Conservation (phyloP, 768 basidiomycete genomes). For the Psilocybe subaeruginosa region DNA sequence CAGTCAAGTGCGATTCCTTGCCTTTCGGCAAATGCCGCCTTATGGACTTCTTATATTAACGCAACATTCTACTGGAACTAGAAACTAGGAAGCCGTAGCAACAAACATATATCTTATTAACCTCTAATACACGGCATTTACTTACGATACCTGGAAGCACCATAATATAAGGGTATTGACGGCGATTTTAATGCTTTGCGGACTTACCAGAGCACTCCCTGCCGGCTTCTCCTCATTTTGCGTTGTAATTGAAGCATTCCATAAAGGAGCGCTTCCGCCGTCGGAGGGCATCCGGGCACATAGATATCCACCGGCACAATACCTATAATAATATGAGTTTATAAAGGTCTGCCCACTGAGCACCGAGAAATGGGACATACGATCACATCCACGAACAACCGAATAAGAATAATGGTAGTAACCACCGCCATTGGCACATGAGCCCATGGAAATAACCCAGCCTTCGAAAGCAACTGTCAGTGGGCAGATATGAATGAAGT, state of each 20-base stretch:
- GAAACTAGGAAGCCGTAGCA: background rate
- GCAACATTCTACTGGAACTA: background rate
- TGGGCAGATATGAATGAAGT: slow-evolving; percentile 1
- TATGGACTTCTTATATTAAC: slow-evolving; percentile 3
- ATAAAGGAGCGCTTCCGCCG: slow-evolving; percentile 96
- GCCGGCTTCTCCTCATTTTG: slow-evolving; percentile 91
- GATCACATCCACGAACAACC: slow-evolving; percentile 97
- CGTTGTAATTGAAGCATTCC: slow-evolving; percentile 97
- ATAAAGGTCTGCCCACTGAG: background rate
- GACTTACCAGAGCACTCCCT: slow-evolving; percentile 83
- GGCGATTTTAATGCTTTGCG: background rate
- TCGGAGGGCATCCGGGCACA: slow-evolving; percentile 93
- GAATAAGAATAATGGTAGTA: slow-evolving; percentile 99
- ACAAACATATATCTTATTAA: background rate
- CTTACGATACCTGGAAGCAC: slow-evolving; percentile 55
- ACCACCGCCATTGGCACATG: slow-evolving; percentile 97
- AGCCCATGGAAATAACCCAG: slow-evolving; percentile 99
- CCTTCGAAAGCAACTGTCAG: slow-evolving; percentile 41
- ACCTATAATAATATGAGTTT: slow-evolving; percentile 43
- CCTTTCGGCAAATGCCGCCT: slow-evolving; percentile 22
- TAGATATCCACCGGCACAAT: slow-evolving; percentile 99
- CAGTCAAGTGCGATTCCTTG: background rate
- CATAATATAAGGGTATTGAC: slow-evolving; percentile 3
- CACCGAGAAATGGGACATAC: slow-evolving; percentile 46
- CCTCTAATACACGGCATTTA: slow-evolving; percentile 27